Base-by-base conservation (phyloP, 805 yeast genomes). In the Candida germanica region DNA sequence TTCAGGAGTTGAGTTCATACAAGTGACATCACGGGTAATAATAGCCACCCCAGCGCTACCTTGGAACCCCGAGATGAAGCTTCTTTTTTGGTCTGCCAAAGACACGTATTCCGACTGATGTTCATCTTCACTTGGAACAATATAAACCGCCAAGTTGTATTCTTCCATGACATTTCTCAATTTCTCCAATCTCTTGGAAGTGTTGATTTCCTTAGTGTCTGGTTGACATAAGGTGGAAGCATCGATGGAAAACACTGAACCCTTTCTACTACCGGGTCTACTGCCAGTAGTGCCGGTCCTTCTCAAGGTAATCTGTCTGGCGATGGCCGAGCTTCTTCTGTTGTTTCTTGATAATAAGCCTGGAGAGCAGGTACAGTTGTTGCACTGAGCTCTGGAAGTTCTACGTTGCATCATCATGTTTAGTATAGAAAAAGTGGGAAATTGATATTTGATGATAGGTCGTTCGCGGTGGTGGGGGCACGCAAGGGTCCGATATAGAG, bases 281-380 rank as follows among this genome's bases (percentile, higher is more conserved):
- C 63, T 52, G 7, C 60, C 48, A 3, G 45, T 32, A n/a, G 50
- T 44, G n/a, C 50, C 46, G 10, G 46, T 34, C 44, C 68, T 48
- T 25, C 56, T 53, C 26, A 61, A 44, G 40, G 50, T 54, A 29
- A 63, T 59, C 47, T 62, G 70, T 46, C 56, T 70, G 40, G 77
- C 75, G 39, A 73, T 65, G 19, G 72, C 53, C 0, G 83, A 70
- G 13, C 83, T 70, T 48, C 86, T 66, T 48, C 81, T 71, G 51
- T 75, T 77, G 42, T 71, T 75, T 51, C 94, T 71, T 20, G 87
- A 79, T 31, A 85, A 59, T 29, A 85, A 64, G 3, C 95, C 95
- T 4, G 93, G 93, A 0, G 91, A 83, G 55, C 94, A 85, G 2
- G 87, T 83, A 64, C 95, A 85, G 61, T 84, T 79, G 31, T 74